phyloP scores from a whole-genome alignment of 2,329 filamentous ascomycete species.

The Fusarium sp. region DNA sequence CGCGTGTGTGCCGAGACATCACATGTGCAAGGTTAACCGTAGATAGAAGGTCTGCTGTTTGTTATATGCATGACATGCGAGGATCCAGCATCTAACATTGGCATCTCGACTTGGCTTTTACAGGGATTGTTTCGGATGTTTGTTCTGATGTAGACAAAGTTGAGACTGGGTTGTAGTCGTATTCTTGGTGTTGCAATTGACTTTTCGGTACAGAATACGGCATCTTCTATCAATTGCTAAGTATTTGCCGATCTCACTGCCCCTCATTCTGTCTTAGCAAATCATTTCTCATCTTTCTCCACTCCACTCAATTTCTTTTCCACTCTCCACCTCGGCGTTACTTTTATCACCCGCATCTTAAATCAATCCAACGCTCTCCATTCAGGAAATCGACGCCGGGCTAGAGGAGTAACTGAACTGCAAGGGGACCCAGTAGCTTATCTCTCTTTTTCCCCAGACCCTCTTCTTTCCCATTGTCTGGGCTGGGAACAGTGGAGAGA shows the following conservation, averaged over 20 bases:
- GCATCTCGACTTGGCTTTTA: slow-evolving; percentile 25
- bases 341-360: slow-evolving; percentile 1
- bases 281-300: slow-evolving; percentile 12
- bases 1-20: slow-evolving; percentile 17
- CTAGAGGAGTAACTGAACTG: neutral
- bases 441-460: slow-evolving; percentile 25
- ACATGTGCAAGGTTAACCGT: slow-evolving; percentile 21
- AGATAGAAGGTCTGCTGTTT: slow-evolving; percentile 23
- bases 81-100: neutral
- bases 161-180: slow-evolving; percentile 14
- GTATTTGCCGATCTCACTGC: neutral
- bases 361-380: slow-evolving; percentile 5
- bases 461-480: slow-evolving; percentile 8
- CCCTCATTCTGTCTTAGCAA: slow-evolving; percentile 17
- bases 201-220: neutral
- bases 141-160: neutral
- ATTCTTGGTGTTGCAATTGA: slow-evolving; percentile 2
- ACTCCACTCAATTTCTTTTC: slow-evolving; percentile 1
- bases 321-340: slow-evolving; percentile 26
- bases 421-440: slow-evolving; percentile 35
- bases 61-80: neutral
- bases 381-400: slow-evolving; percentile 8
- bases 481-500: slow-evolving; percentile 45
- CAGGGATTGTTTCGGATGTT: slow-evolving; percentile 4
- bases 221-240: neutral